Conservation (phyloP, 148 eudicot genomes). For the Oxyria digyna region DNA sequence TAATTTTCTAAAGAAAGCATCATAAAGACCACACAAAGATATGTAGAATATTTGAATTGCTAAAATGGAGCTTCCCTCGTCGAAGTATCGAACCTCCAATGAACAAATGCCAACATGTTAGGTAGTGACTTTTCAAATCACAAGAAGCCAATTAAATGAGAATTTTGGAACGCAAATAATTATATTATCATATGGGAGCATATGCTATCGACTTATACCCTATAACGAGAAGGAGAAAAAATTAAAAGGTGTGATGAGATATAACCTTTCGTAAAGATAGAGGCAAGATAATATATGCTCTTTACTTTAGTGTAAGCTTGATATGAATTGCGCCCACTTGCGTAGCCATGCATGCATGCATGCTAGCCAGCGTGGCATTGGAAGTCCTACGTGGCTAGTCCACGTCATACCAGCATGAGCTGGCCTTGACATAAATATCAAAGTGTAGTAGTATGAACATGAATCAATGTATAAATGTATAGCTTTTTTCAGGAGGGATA, state of each 20-base stretch:
- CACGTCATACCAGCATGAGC: neutral
- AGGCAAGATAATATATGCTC: neutral
- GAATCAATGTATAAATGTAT: too few species aligned
- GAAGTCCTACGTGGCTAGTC: neutral
- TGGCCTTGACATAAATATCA: neutral
- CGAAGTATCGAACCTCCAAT: neutral
- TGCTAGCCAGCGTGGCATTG: neutral
- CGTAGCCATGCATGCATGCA: too few species aligned
- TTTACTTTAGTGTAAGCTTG: neutral
- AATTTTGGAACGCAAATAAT: neutral
- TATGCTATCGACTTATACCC: neutral
- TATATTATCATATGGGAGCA: neutral
- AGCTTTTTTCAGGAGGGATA: too few species aligned
- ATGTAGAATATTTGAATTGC: too few species aligned
- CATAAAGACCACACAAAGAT: too few species aligned
- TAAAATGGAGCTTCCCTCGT: too few species aligned
- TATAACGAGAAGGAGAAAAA: neutral
- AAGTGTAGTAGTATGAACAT: too few species aligned
- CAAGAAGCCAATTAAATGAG: neutral
- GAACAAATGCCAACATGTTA: neutral
- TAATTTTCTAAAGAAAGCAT: too few species aligned
- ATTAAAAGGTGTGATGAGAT: neutral
- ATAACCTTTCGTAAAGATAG: neutral
- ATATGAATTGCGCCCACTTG: neutral
- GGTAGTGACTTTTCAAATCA: neutral